phyloP scores from a whole-genome alignment of 306 rosid species.

The Dalbergia cochinchinensis region DNA sequence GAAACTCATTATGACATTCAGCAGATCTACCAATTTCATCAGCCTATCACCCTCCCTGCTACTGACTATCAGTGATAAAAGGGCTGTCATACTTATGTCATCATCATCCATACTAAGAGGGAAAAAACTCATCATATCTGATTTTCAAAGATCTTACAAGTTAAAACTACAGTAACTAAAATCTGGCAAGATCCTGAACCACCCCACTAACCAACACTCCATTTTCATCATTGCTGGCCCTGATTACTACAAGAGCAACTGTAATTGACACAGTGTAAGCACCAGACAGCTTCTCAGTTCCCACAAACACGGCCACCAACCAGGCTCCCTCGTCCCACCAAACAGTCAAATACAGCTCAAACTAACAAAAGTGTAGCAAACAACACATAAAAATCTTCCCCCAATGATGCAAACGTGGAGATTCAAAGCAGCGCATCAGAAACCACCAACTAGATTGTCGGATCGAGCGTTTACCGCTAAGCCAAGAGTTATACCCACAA shows the following conservation, averaged over 20 bases:
- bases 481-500: background rate
- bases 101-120: background rate
- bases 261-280: background rate
- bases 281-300: background rate
- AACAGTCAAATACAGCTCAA: background rate
- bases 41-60: slow-evolving; percentile 29
- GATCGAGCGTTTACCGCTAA: slow-evolving; percentile 1
- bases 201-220: background rate
- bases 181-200: slow-evolving; percentile 18
- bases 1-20: slow-evolving; percentile 20
- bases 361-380: background rate
- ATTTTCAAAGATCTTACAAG: slow-evolving; percentile 7
- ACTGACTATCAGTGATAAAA: slow-evolving; percentile 2
- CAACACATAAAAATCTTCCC: background rate
- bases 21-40: slow-evolving; percentile 27
- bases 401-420: background rate
- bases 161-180: slow-evolving; percentile 6
- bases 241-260: slow-evolving; percentile 9
- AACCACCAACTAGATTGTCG: slow-evolving; percentile 29
- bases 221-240: slow-evolving; percentile 2
- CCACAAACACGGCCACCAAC: background rate
- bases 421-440: slow-evolving; percentile 20
- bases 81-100: background rate
- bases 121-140: slow-evolving; percentile 2
- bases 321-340: background rate